Base-by-base conservation (phyloP, 306 rosid species). In the Cucumis melo region DNA sequence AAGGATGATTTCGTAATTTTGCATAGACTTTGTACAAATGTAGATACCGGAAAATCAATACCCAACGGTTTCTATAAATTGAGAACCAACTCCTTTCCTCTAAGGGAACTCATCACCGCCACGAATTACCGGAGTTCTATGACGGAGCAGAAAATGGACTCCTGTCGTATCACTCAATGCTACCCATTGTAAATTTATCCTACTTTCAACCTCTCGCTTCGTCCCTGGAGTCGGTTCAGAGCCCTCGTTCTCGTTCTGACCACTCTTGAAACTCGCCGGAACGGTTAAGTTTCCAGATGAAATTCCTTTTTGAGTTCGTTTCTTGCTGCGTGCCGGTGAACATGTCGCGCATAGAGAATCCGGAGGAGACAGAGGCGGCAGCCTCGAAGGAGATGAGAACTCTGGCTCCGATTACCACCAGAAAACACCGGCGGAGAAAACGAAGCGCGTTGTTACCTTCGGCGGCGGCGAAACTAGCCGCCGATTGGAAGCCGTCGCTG, bases 401-500 rank as follows among this genome's bases (percentile, higher is more conserved):
- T 11, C 46, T 76, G 48, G 29, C 68, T 62, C 72, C 58, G 60
- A 4, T 10, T 7, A 12, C 41, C 9, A 48, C 44, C 27, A 44
- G 60, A 19, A 76, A 27, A 48, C 68, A 44, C 12, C 56, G 73
- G 32, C 79, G 79, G 59, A 44, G 79, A 51, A 76, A 29, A 32
- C 71, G 71, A 62, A 59, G 60, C 5, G 54, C 56, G 42, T 12
- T 12, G 60, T 4, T 29, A 8, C 27, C 72, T 11, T 44, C 73
- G 13, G 54, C 72, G 12, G 78, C 77, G 12, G 78, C 77, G 19
- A 48, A 24, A 19, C 16, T 67, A 48, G 36, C 46, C 8, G 55
- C 15, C 17, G 73, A 76, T 27, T 76, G 79, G 79, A 76, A 61
- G 73, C 79, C 79, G 11, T 76, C 79, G 58, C 71, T 76, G 0